A percentile compares a stretch with the other conserved stretches of the same genome.
Evolutionary conservation across 805 yeast species (phyloP).

Genomic region (Teunomyces tritomae): DNA sequence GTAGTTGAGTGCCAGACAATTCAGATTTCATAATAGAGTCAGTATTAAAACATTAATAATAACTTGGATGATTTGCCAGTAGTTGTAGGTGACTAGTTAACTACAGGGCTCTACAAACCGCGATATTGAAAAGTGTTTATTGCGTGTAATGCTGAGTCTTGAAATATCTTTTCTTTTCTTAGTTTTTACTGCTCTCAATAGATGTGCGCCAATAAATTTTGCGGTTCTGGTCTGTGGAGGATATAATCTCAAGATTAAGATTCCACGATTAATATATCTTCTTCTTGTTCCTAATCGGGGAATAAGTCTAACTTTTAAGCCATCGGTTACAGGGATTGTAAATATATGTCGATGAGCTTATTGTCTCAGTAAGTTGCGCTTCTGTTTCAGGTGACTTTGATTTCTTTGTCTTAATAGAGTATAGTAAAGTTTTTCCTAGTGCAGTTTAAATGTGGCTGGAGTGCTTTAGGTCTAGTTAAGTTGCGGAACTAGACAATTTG

Average conservation of each 20-base stretch:
- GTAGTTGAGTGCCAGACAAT: neutral
- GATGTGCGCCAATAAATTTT: neutral
- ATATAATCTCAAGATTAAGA: conserved; percentile 2
- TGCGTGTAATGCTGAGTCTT: neutral
- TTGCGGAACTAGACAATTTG: neutral
- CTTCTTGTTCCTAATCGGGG: neutral
- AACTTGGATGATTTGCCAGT: too few species aligned
- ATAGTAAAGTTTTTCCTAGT: neutral
- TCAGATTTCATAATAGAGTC: neutral
- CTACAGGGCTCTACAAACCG: neutral
- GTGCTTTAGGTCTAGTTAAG: neutral
- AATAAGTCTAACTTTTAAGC: neutral
- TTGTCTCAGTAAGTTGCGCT: conserved; percentile 2
- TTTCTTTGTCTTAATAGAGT: neutral
- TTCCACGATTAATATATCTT: neutral
- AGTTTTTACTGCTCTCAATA: neutral
- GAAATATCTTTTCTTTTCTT: neutral
- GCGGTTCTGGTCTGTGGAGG: neutral
- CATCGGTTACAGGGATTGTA: conserved; percentile 2
- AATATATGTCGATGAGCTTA: neutral
- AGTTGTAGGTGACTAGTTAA: too few species aligned
- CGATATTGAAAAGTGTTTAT: neutral
- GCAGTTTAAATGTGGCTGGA: neutral
- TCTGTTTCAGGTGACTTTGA: neutral
- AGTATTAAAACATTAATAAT: too few species aligned